These are phyloP conservation scores for Fusarium redolens DNA, from an alignment of 2,329 filamentous ascomycete genomes.

Conservation along the genomic window DNA sequence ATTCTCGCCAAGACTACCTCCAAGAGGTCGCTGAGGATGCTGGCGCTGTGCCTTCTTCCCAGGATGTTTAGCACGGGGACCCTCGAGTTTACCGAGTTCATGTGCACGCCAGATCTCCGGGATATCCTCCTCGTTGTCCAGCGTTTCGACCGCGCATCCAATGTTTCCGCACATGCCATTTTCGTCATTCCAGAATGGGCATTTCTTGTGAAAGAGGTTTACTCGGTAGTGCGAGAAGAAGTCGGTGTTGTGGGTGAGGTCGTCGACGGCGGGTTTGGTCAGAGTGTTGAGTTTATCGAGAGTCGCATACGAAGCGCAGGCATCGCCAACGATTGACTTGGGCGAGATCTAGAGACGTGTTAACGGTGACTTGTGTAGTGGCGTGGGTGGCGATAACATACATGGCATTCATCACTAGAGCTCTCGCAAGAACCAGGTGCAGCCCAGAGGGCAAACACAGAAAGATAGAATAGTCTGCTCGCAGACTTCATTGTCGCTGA, in stretches of 20 bases:
- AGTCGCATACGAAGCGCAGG: constrained; percentile 91
- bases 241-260: constrained; percentile 87
- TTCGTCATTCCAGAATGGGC: constrained; percentile 95
- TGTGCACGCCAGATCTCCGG: constrained; percentile 91
- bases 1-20: constrained; percentile 83
- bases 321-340: constrained; percentile 88
- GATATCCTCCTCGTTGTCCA: constrained; percentile 95
- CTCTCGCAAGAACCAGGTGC: constrained; percentile 58
- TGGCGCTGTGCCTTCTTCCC: constrained; percentile 78
- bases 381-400: constrained; percentile 52
- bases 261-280: constrained; percentile 80
- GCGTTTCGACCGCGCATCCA: constrained; percentile 92
- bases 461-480: constrained; percentile 66
- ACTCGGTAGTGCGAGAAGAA: constrained; percentile 98
- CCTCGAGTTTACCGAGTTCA: constrained; percentile 91
- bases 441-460: constrained; percentile 67
- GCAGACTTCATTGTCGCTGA: constrained; percentile 61
- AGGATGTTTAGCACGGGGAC: constrained; percentile 90
- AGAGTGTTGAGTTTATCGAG: constrained; percentile 85
- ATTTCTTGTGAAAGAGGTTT: constrained; percentile 93
- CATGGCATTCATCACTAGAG: constrained; percentile 63
- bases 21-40: constrained; percentile 77
- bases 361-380: constrained; percentile 48
- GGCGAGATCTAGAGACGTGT: constrained; percentile 78
- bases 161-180: constrained; percentile 97